Evolutionary conservation across 148 eudicot species (phyloP).

Genomic region (Linanthus parryae): DNA sequence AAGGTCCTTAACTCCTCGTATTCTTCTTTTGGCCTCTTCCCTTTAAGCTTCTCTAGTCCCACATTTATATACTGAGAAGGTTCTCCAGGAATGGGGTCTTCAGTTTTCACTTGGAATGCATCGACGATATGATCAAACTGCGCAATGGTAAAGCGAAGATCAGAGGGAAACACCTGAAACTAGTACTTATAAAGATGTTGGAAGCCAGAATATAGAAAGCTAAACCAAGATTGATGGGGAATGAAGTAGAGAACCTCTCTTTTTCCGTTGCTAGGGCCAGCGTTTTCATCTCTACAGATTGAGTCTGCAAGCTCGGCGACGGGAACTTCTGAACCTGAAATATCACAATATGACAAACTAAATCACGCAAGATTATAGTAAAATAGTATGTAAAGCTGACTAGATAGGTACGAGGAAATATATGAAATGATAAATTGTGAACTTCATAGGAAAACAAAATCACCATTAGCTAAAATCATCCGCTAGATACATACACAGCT

Average conservation of each 20-base stretch:
- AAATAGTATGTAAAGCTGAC: no score
- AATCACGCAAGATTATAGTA: no score
- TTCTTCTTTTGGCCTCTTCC: constrained; percentile 62
- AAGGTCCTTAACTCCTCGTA: constrained; percentile 34
- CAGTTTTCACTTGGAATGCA: constrained; percentile 40
- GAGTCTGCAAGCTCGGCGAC: constrained; percentile 63
- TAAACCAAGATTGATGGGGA: background rate
- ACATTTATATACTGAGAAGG: constrained; percentile 15
- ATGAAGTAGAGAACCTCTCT: constrained; percentile 40
- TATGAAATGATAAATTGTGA: no score
- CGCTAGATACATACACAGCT: no score
- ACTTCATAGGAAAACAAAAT: no score
- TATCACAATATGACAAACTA: constrained; percentile 6
- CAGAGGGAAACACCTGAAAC: no score
- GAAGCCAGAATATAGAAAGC: no score
- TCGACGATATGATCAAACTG: no score
- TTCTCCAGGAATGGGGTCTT: constrained; percentile 30
- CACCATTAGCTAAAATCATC: no score
- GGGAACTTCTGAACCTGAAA: constrained; percentile 70
- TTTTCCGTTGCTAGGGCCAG: constrained; percentile 19
- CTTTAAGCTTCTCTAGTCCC: constrained; percentile 25
- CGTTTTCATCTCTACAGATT: constrained; percentile 51
- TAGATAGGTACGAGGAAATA: no score
- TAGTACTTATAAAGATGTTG: no score
- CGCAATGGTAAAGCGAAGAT: no score